Conservation (phyloP, 1,139 yeast genomes). For the Wickerhamomyces sp. region DNA sequence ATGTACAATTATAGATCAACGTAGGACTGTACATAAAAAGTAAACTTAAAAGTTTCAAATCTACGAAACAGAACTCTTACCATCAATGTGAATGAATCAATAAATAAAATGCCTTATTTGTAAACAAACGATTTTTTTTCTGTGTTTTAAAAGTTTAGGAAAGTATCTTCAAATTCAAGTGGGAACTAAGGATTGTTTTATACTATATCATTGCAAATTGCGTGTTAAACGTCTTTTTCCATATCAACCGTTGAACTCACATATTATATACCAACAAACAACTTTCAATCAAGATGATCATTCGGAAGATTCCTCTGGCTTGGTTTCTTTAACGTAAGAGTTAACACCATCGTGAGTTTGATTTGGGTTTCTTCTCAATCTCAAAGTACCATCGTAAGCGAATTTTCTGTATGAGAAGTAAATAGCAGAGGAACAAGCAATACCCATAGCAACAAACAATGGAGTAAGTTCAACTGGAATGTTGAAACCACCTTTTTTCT, state of each 20-base stretch:
- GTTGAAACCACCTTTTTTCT: conserved; percentile 30
- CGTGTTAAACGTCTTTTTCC: too few species aligned
- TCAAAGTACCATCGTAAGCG: conserved; percentile 58
- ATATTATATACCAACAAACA: too few species aligned
- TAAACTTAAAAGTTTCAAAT: not conserved
- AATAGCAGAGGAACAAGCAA: conserved; percentile 60
- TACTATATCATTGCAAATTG: too few species aligned
- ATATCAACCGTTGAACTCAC: too few species aligned
- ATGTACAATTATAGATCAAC: not conserved
- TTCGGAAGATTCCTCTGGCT: too few species aligned
- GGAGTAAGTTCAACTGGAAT: conserved; percentile 79
- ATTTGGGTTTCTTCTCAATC: conserved; percentile 60
- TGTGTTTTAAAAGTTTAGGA: too few species aligned
- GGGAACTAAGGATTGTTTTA: too few species aligned
- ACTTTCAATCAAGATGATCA: too few species aligned
- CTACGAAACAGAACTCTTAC: not conserved
- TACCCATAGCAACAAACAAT: conserved; percentile 56
- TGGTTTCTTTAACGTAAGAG: conserved; percentile 35
- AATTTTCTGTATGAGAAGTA: conserved; percentile 73
- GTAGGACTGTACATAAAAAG: not conserved
- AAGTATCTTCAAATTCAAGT: too few species aligned
- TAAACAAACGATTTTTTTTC: not conserved
- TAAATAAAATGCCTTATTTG: conserved; percentile 2
- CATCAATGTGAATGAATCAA: not conserved
- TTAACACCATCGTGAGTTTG: conserved; percentile 47